Evolutionary conservation across 352 stramenopile genomes (phyloP), one percentile per base, ranked within the genome.

Genomic region (Pilasporangium apinafurcum): DNA sequence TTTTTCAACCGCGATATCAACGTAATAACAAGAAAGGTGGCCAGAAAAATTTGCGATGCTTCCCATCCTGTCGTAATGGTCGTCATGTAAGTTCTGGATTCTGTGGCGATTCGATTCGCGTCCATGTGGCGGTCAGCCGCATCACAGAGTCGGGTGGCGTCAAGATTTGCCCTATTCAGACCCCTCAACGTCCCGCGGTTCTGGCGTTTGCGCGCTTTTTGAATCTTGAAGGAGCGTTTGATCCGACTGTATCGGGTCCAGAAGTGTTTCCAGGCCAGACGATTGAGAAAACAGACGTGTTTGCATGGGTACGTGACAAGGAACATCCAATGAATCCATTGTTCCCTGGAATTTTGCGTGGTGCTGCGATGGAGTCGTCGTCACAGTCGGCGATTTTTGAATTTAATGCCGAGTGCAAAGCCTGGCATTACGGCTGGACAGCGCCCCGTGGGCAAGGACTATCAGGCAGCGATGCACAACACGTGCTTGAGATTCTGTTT

Each of bases 1-100:
- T 91, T 27, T 94, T 95, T 43, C 66, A 83, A 48, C 50, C 65
- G 8, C 65, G 74, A 3, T 95, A 95, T 58, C 84, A 94, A 47
- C 78, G 82, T 13, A 95, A 95, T 66, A 95, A 94, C 53, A 95
- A 95, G 55, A 91, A 92, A 41, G 81, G 83, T 29, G 82, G 82
- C 2, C 83, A 94, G 44, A 95, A 94, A 53, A 95, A 95, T 35
- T 48, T 95, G 24, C 80, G 84, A 6, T 94, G 84, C 45, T 95
- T 95, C 39, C 84, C 84, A 12, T 89, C 62, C 50, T 93, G 82
- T 48, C 77, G 82, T 20, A 82, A 90, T 28, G 74, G 68, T 0
- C 68, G 78, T 7, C 84, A 95, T 51, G 80, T 92, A 49, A 86
- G 67, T 44, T 88, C 79, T 1, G 82, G 82, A 2, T 95, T 95